phyloP scores from a whole-genome alignment of 1,284 basidiomycete species.

The Pseudozyma sp. region DNA sequence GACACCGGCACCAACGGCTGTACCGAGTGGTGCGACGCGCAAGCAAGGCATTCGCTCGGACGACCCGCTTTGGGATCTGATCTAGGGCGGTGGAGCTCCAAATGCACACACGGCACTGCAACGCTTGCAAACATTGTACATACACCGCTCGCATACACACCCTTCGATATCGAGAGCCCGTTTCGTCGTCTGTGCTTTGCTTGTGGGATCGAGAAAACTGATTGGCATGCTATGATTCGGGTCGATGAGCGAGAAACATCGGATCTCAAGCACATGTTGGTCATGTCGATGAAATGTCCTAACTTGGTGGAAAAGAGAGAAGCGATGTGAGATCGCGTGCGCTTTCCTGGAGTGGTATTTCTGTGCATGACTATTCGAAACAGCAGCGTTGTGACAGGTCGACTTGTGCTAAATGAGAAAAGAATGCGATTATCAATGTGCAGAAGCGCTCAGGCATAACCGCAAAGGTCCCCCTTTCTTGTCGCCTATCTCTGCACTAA shows the following conservation, averaged over 20 bases:
- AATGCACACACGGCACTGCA: slow-evolving; percentile 10
- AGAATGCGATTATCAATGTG: slow-evolving; percentile 21
- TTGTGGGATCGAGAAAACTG: not conserved
- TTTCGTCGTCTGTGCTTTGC: not conserved
- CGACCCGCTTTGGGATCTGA: slow-evolving; percentile 50
- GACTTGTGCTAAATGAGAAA: not conserved
- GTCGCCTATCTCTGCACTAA: slow-evolving; percentile 12
- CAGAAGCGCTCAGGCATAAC: slow-evolving; percentile 14
- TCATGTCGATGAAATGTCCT: too few species aligned
- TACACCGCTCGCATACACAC: slow-evolving; percentile 11
- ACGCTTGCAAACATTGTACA: slow-evolving; percentile 10
- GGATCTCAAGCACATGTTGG: too few species aligned
- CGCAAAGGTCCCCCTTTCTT: slow-evolving; percentile 28
- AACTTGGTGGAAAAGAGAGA: too few species aligned
- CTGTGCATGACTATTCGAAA: not conserved
- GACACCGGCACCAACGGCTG: slow-evolving; percentile 17
- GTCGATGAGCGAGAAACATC: too few species aligned
- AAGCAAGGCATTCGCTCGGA: slow-evolving; percentile 48
- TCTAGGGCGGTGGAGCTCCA: slow-evolving; percentile 7
- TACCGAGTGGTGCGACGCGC: slow-evolving; percentile 22
- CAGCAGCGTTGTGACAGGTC: not conserved
- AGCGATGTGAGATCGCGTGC: too few species aligned
- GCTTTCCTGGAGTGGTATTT: too few species aligned
- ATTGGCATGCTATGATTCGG: too few species aligned
- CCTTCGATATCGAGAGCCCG: not conserved